Evolutionary conservation across 169 alveolate species (phyloP), one percentile per base, ranked within the genome.

Genomic region (Plasmodium malariae): DNA sequence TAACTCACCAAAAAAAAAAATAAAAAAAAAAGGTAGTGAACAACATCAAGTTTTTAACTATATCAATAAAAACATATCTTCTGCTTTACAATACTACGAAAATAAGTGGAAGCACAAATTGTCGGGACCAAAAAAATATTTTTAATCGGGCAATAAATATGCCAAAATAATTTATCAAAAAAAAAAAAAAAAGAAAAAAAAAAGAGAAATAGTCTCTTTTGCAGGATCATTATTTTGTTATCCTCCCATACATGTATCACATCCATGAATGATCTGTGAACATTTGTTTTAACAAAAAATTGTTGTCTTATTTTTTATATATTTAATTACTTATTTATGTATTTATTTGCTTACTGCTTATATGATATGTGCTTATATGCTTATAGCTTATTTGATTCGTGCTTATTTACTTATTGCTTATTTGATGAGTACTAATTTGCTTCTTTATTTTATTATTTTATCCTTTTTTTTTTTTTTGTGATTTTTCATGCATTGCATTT

Each of bases 101-200:
- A 17, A 51, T 3, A 67, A 83, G 49, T 83, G 91, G 91, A 83
- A 83, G 43, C 32, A 55, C 24, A 83, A 83, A 59, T 67, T 83
- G 49, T 48, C 59, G 6, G 60, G 60, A 55, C 67, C 40, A 36
- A 43, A 72, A 43, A 68, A 30, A 32, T 65, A 67, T 70, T 12
- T 83, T 9, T 78, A 51, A 62, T 2, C 11, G 0, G 2, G 40
- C 17, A 37, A 14, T 17, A 0, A 6, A 9, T 26, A 0, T 1
- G 49, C 71, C 21, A 3, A 55, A 55, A 55, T 2, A 7, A 1
- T 11, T n/a, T 7, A 55, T 11, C 12, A 60, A 59, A 24, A 5
- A 57, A 57, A n/a, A 57, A 57, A 19, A 34, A 12, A 37, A 24
- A 40, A 11, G 14, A 19, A 69, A 7, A n/a, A 3, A 17, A 32